Percentiles rank a stretch among this genome's conserved stretches.
These are phyloP conservation scores for Coccomyxa sp. DNA, from an alignment of 139 green algal genomes.

Conservation along the genomic window DNA sequence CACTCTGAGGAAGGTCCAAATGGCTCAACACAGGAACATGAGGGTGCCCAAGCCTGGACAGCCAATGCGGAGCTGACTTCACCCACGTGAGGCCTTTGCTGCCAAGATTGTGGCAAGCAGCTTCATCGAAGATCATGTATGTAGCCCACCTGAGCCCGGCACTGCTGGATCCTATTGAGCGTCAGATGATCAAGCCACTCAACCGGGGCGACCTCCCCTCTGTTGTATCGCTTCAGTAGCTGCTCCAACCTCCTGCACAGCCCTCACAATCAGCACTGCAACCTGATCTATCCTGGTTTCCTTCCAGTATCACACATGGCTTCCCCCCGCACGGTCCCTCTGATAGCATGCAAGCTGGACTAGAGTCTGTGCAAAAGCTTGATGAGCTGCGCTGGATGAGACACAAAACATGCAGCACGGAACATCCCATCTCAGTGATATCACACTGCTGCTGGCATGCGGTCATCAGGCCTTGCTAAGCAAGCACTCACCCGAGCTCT, in stretches of 20 bases:
- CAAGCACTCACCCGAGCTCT: slow-evolving; percentile 31
- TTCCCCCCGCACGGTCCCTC: no score
- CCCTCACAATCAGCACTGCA: neutral
- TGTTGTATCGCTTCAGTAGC: slow-evolving; percentile 62
- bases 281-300: no score
- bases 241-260: slow-evolving; percentile 55
- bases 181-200: slow-evolving; percentile 84
- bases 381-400: no score
- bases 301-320: no score
- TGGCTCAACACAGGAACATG: no score
- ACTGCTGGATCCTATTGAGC: slow-evolving; percentile 32
- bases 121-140: neutral
- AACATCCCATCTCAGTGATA: neutral
- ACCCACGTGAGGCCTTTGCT: no score
- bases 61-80: no score
- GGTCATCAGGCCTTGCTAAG: neutral
- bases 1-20: no score
- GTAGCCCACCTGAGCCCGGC: slow-evolving; percentile 18
- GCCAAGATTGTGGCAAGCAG: neutral
- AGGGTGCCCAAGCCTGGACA: no score
- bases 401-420: no score
- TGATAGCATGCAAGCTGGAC: no score
- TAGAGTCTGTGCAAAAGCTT: no score
- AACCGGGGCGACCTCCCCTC: slow-evolving; percentile 70
- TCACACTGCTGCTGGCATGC: neutral